Percentiles rank a stretch among this genome's conserved stretches.
Conservation (phyloP, 352 stramenopile species). For the Aphanomyces stellatus region DNA sequence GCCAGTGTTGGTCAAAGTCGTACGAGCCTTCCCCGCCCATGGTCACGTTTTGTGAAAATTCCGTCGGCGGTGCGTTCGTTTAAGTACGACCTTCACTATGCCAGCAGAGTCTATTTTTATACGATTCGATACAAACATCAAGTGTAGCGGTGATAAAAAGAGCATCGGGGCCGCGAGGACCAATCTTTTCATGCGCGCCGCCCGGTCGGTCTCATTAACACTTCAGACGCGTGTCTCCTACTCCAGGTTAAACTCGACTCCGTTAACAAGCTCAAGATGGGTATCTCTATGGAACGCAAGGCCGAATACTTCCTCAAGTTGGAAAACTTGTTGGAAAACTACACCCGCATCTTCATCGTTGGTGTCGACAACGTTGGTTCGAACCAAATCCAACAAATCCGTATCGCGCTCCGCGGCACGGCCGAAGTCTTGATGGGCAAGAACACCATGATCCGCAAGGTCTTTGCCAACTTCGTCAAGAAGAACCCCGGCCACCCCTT, state of each 20-base stretch:
- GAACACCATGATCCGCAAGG: conserved; percentile 99
- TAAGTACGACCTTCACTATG: background rate
- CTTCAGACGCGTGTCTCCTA: conserved; percentile 75
- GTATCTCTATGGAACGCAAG: conserved; percentile 96
- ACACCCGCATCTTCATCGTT: conserved; percentile 98
- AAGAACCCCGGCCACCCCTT: conserved; percentile 96
- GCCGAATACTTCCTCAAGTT: conserved; percentile 96
- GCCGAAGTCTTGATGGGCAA: conserved; percentile 99
- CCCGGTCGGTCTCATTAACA: conserved; percentile 16
- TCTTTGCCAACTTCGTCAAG: conserved; percentile 95
- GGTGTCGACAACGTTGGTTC: conserved; percentile 99
- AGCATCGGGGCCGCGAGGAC: background rate
- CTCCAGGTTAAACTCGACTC: conserved; percentile 82
- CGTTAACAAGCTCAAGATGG: conserved; percentile 71
- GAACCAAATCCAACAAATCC: conserved; percentile 98
- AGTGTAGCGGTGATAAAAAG: background rate
- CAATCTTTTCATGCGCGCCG: background rate
- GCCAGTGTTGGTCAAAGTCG: too few relatives aligned
- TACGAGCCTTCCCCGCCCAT: too few relatives aligned
- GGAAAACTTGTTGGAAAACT: conserved; percentile 92
- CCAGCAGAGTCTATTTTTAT: too few relatives aligned
- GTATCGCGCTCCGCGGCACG: conserved; percentile 90
- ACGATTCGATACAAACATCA: conserved; percentile 4
- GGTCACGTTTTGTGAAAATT: too few relatives aligned
- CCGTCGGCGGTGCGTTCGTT: too few relatives aligned